A percentile compares a stretch with the other conserved stretches of the same genome.
Conservation (phyloP, 2,329 filamentous ascomycete genomes). For the Aspergillus glaucus region DNA sequence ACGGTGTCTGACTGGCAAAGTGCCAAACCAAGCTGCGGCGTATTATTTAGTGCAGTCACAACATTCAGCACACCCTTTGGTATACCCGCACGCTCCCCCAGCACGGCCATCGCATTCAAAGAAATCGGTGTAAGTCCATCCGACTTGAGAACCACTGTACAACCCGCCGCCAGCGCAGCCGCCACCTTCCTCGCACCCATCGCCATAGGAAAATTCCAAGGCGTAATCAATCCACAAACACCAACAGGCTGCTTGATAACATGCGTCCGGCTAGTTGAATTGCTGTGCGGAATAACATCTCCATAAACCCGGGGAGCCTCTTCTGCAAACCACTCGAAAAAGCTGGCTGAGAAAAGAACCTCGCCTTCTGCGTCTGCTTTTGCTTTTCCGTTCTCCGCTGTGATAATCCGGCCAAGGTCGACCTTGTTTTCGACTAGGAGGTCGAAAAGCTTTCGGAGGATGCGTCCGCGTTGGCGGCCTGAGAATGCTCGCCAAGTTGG, state of each 20-base stretch:
- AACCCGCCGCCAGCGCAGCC: slow-evolving; percentile 71
- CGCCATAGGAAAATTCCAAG: slow-evolving; percentile 54
- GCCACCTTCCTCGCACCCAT: slow-evolving; percentile 44
- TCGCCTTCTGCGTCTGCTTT: slow-evolving; percentile 52
- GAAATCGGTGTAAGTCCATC: slow-evolving; percentile 86
- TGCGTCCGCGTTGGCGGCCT: slow-evolving; percentile 50
- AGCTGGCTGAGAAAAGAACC: slow-evolving; percentile 49
- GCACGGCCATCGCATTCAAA: slow-evolving; percentile 72
- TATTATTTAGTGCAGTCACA: slow-evolving; percentile 70
- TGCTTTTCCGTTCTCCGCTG: slow-evolving; percentile 62
- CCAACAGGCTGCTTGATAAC: slow-evolving; percentile 59
- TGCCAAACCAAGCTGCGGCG: slow-evolving; percentile 58
- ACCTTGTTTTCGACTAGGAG: slow-evolving; percentile 57
- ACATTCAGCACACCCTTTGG: slow-evolving; percentile 83
- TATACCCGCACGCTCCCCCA: slow-evolving; percentile 75
- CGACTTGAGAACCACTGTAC: slow-evolving; percentile 82
- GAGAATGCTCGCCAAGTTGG: slow-evolving; percentile 52
- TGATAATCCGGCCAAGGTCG: slow-evolving; percentile 56
- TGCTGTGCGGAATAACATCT: slow-evolving; percentile 51
- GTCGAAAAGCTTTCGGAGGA: slow-evolving; percentile 58
- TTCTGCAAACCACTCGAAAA: slow-evolving; percentile 56
- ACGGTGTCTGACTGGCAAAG: slow-evolving; percentile 46
- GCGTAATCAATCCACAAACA: slow-evolving; percentile 59
- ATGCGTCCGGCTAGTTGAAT: slow-evolving; percentile 51
- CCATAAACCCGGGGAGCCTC: slow-evolving; percentile 52